These are phyloP conservation scores for Peronospora farinosa DNA, from an alignment of 352 stramenopile genomes.

Conservation along the genomic window DNA sequence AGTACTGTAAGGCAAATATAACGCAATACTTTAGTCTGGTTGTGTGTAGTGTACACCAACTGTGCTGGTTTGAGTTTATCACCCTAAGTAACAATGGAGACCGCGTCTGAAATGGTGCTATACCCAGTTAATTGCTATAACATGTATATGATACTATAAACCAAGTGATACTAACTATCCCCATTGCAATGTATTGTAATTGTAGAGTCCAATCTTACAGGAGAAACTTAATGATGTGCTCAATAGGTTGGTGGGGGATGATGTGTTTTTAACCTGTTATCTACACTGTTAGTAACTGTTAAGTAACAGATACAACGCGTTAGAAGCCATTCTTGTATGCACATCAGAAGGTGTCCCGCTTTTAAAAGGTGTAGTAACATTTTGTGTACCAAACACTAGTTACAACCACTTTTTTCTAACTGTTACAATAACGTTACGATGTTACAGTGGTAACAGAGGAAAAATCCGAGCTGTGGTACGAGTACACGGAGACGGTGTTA, in stretches of 20 bases:
- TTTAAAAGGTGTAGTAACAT: conserved; percentile 49
- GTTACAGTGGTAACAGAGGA: conserved; percentile 41
- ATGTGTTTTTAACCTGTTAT: neutral
- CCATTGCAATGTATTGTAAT: neutral
- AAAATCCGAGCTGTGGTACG: conserved; percentile 41
- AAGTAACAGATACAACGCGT: conserved; percentile 53
- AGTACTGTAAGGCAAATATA: too few species aligned
- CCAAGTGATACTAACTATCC: neutral
- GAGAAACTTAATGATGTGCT: conserved; percentile 61
- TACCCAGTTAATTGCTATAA: neutral
- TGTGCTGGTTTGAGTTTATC: neutral
- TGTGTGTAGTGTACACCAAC: conserved; percentile 3
- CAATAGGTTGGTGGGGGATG: conserved; percentile 28
- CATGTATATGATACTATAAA: neutral
- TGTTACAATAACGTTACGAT: neutral
- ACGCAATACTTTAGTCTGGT: too few species aligned
- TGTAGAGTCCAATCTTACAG: conserved; percentile 51
- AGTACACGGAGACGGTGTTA: conserved; percentile 74
- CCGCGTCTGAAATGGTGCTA: conserved; percentile 28
- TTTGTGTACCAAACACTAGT: neutral
- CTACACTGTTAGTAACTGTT: neutral
- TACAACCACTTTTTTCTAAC: too few species aligned
- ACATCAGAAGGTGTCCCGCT: conserved; percentile 73
- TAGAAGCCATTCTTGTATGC: conserved; percentile 73
- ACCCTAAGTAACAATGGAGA: conserved; percentile 17